A percentile compares a stretch with the other conserved stretches of the same genome.
phyloP scores from a whole-genome alignment of 2,329 filamentous ascomycete species.

The Zasmidium citrigriseum region DNA sequence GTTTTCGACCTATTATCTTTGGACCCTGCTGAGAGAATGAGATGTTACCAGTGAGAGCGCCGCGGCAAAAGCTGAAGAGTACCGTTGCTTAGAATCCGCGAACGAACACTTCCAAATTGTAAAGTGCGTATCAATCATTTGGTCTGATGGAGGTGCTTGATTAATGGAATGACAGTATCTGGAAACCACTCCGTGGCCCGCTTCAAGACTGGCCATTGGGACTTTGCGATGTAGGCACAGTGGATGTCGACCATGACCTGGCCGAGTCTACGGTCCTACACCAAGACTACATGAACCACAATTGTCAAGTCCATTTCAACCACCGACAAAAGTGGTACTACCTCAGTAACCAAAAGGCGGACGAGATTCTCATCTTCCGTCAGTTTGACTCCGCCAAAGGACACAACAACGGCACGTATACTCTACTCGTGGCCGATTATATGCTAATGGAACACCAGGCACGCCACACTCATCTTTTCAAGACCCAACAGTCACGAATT shows the following conservation, averaged over 20 bases:
- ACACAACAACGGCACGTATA: slow-evolving; percentile 4
- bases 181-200: slow-evolving; percentile 7
- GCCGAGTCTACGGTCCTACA: slow-evolving; percentile 2
- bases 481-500: neutral
- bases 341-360: neutral
- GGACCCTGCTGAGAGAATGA: neutral
- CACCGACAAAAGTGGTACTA: slow-evolving; percentile 4
- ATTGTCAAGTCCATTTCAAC: slow-evolving; percentile 8
- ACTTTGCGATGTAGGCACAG: slow-evolving; percentile 3
- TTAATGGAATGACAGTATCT: slow-evolving; percentile 1
- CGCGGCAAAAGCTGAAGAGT: neutral
- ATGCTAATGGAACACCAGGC: neutral
- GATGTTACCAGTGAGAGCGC: slow-evolving; percentile 2
- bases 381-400: neutral
- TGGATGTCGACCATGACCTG: slow-evolving; percentile 1
- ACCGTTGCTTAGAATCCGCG: neutral
- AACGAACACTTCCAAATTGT: slow-evolving; percentile 1
- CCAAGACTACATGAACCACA: slow-evolving; percentile 7
- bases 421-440: neutral
- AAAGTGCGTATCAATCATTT: slow-evolving; percentile 5
- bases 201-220: slow-evolving; percentile 9
- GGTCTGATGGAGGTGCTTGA: too few species aligned
- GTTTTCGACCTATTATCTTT: neutral
- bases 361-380: slow-evolving; percentile 9
- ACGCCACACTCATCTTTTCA: slow-evolving; percentile 10